Evolutionary conservation across 345 rosid species (phyloP).

Genomic region (Salix suchowensis): DNA sequence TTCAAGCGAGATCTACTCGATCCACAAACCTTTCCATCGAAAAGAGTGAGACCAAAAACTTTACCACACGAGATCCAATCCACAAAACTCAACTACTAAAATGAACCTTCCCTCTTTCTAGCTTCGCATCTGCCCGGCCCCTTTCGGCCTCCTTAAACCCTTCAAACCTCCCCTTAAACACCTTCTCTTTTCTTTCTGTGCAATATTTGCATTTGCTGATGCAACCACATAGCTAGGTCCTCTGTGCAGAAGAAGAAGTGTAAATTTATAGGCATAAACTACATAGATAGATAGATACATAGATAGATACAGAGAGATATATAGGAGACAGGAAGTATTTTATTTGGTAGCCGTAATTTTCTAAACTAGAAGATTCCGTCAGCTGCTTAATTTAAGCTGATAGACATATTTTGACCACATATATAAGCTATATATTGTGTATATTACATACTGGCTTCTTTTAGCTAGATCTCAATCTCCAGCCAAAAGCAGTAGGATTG

Average conservation of each 20-base stretch:
- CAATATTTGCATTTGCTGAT: neutral
- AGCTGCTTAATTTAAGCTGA: neutral
- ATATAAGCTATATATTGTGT: neutral
- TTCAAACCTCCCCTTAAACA: neutral
- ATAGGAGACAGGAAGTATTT: neutral
- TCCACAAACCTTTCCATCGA: slow-evolving; percentile 35
- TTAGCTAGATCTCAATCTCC: slow-evolving; percentile 16
- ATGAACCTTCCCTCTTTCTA: neutral
- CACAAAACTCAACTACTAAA: slow-evolving; percentile 7
- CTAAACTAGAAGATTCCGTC: neutral
- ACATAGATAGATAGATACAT: neutral
- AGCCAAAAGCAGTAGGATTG: neutral
- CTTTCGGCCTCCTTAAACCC: neutral
- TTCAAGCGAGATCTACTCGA: slow-evolving; percentile 47
- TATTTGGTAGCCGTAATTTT: slow-evolving; percentile 1
- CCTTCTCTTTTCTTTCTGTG: neutral
- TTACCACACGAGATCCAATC: slow-evolving; percentile 75
- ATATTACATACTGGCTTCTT: neutral
- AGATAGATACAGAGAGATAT: neutral
- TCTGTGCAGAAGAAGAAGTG: neutral
- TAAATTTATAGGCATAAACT: neutral
- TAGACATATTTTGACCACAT: slow-evolving; percentile 3
- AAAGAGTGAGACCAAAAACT: slow-evolving; percentile 38
- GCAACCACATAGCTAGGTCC: neutral
- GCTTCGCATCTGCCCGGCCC: slow-evolving; percentile 8